Evolutionary conservation across 2,329 filamentous ascomycete genomes (phyloP), one percentile per base, ranked within the genome.

Genomic region (Seiridium unicorne): DNA sequence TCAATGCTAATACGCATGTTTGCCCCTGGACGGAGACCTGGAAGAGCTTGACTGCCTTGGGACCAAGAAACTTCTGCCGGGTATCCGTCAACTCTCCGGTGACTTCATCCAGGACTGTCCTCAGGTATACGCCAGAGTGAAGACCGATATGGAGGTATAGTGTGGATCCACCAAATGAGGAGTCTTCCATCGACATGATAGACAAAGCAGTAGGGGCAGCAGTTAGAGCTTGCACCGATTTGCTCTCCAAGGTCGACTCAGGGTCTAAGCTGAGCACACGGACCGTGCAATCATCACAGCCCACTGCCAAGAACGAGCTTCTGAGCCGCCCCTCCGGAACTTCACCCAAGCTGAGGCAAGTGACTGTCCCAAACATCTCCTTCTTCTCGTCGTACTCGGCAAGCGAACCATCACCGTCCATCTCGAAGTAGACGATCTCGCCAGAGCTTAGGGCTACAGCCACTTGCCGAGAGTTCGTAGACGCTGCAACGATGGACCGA

Each of bases 381-480:
- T 93, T 92, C 73, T 94, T 93, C 70, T 98, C 93, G 65, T 98
- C 91, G 66, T 97, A 97, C 77, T 98, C 94, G 40, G 92, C 92
- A 38, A 98, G 81, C 3, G 91, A 91, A 36, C 93, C 93, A 74
- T 98, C 94, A 0, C 87, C 84, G 69, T 97, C 95, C 87, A 97
- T 94, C 73, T 99, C 96, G 67, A 99, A 99, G 72, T 98, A 99
- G 47, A 97, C 91, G 64, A 99, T 94, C 74, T 99, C 95, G 44
- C 94, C 94, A 7, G 93, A 97, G 72, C 93, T 98, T 34, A 99
- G 81, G 1, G 95, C 95, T 55, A 98, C 89, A 3, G 93, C 93
- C 34, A 99, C 92, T 76, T 99, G 95, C 47, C 91, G 87, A 68
- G 94, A 89, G 70, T 99, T 99, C 13, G 94, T 95, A 1, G 94